Evolutionary conservation across 768 basidiomycete species (phyloP).

Genomic region (Tremella yokohamensis): DNA sequence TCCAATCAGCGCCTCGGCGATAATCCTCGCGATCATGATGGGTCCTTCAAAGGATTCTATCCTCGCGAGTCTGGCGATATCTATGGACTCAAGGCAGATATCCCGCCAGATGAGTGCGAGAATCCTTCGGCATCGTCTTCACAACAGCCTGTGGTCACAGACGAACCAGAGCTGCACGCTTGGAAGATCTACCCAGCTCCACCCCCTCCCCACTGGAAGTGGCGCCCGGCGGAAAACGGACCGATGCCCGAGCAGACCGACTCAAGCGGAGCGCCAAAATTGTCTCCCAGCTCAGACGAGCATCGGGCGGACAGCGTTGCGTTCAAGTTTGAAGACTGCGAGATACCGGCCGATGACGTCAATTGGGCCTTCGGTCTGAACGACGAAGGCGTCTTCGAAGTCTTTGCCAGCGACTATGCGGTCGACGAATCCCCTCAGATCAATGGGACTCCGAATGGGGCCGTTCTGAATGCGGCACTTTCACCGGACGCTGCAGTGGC

Average conservation of each 20-base stretch:
- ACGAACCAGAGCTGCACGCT: conserved; percentile 49
- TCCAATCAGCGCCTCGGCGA: conserved; percentile 91
- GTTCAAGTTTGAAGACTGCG: conserved; percentile 68
- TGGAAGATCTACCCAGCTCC: conserved; percentile 93
- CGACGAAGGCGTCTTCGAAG: conserved; percentile 72
- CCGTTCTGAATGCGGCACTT: background rate
- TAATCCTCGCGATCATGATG: conserved; percentile 89
- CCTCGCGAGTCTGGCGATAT: conserved; percentile 60
- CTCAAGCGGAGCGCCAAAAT: conserved; percentile 9
- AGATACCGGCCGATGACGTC: conserved; percentile 67
- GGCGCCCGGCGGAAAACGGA: conserved; percentile 53
- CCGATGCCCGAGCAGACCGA: conserved; percentile 17
- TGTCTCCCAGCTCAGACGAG: conserved; percentile 9
- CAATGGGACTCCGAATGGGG: background rate
- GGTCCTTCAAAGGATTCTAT: conserved; percentile 65
- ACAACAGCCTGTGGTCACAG: background rate
- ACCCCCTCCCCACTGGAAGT: conserved; percentile 95
- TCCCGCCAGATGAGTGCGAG: conserved; percentile 50
- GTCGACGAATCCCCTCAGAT: background rate
- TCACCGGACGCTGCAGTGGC: background rate
- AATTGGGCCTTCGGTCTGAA: conserved; percentile 64
- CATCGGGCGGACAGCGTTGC: conserved; percentile 30
- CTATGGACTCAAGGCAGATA: conserved; percentile 66
- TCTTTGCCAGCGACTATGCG: conserved; percentile 2
- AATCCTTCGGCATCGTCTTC: conserved; percentile 9